A percentile compares a stretch with the other conserved stretches of the same genome.
These are phyloP conservation scores for Eucalyptus sp. DNA, from an alignment of 345 rosid genomes.

Conservation along the genomic window DNA sequence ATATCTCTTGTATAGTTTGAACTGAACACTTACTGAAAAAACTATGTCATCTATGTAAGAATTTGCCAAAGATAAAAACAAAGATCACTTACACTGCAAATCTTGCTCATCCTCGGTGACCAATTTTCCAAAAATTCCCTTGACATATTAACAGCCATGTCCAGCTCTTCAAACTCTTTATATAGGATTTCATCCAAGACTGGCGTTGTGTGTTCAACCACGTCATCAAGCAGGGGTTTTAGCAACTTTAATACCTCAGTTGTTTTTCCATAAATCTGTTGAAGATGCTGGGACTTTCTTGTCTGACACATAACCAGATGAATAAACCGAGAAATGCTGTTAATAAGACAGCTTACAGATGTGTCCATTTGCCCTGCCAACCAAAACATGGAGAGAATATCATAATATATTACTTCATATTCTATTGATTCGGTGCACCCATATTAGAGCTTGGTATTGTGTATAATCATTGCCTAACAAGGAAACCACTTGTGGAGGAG, in stretches of 20 bases:
- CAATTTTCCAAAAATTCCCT: constrained; percentile 74
- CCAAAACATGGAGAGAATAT: neutral
- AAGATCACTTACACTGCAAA: constrained; percentile 46
- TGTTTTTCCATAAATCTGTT: constrained; percentile 42
- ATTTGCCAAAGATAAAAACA: neutral
- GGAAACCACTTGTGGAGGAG: neutral
- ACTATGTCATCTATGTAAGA: neutral
- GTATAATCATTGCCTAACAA: neutral
- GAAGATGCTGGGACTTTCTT: constrained; percentile 35
- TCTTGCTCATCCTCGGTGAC: constrained; percentile 69
- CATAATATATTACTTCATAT: neutral
- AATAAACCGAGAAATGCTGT: constrained; percentile 78
- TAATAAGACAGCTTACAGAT: constrained; percentile 52
- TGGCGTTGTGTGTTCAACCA: constrained; percentile 45
- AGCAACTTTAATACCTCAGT: constrained; percentile 51
- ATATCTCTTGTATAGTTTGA: neutral
- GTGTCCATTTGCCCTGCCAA: constrained; percentile 58
- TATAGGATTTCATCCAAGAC: constrained; percentile 36
- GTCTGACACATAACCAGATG: constrained; percentile 80
- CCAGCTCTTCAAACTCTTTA: constrained; percentile 67
- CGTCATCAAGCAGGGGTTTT: constrained; percentile 71
- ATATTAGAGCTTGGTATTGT: neutral
- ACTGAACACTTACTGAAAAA: neutral
- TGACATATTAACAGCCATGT: constrained; percentile 58
- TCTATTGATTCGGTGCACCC: neutral